Evolutionary conservation across 768 basidiomycete species (phyloP), one percentile per base, ranked within the genome.

Genomic region (Lanmaoa rubissima): DNA sequence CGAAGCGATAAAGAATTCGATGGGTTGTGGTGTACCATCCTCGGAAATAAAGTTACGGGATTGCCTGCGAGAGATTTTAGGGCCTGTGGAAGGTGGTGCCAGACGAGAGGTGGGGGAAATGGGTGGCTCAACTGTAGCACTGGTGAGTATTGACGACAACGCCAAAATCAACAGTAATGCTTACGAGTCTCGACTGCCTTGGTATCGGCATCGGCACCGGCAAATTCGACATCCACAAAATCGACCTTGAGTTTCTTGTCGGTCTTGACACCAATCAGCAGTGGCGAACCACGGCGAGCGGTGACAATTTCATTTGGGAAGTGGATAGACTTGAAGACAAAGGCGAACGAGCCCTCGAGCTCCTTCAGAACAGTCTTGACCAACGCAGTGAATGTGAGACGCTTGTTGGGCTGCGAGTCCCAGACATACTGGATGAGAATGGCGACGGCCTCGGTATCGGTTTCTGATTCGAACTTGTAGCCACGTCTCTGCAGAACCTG

Each of bases 231-330:
- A 75, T 98, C 97, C 46, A 99, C 96, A 65, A 99, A 98, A 77
- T 99, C 97, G 39, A 98, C 96, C 80, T 99, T 99, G 67, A 99
- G 83, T 76, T 98, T 98, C 82, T 97, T 95, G 72, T 99, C 96
- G 17, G 97, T 98, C 87, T 98, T 98, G 70, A 99, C 96, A 77
- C 97, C 97, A 68, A 99, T 85, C 55, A 98, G 76, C 32, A 99
- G 85, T 31, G 97, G 97, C 14, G 96, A 98, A 64, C 97, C 97
- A 67, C 97, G 91, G 65, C 95, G 94, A 55, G 95, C 94, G 49
- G 92, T 91, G 60, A 98, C 95, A 61, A 95, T 84, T 73, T 98
- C 92, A 63, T 96, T 91, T 42, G 97, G 97, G 81, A 85, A 99
- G 78, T 98, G 94, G 35, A 73, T 74, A 6, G 94, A 97, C 78